Evolutionary conservation across 139 green algal species (phyloP).

Genomic region (Coccomyxa sp.): DNA sequence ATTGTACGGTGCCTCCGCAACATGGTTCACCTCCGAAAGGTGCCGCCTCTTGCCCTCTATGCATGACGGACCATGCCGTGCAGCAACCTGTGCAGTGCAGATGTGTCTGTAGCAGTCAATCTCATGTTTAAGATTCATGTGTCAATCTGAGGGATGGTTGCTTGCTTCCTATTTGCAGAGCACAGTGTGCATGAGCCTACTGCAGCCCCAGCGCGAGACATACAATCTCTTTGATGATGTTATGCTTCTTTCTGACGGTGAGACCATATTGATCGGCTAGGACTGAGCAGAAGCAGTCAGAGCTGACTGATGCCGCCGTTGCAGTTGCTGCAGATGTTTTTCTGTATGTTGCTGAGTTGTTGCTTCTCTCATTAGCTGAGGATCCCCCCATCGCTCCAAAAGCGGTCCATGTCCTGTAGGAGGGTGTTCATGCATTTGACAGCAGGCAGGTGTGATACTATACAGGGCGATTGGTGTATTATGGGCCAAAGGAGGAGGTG

Average conservation of each 20-base stretch:
- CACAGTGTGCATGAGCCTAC: slow-evolving; percentile 40
- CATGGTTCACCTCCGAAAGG: slow-evolving; percentile 16
- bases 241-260: slow-evolving; percentile 26
- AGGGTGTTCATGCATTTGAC: no score
- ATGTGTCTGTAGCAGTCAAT: neutral
- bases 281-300: no score
- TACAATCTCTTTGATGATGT: slow-evolving; percentile 45
- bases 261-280: no score
- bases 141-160: no score
- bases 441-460: neutral
- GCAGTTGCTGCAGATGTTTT: no score
- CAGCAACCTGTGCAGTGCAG: neutral
- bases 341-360: no score
- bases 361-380: no score
- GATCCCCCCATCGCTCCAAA: no score
- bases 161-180: neutral
- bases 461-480: slow-evolving; percentile 45
- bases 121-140: no score
- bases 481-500: slow-evolving; percentile 50
- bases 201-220: slow-evolving; percentile 50
- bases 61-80: neutral
- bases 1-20: slow-evolving; percentile 25
- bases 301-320: no score
- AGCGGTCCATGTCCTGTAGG: no score
- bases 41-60: neutral